Percentiles rank a stretch among this genome's conserved stretches.
These are phyloP conservation scores for Tolypocladium endophyticum DNA, from an alignment of 2,329 filamentous ascomycete genomes.

Conservation along the genomic window DNA sequence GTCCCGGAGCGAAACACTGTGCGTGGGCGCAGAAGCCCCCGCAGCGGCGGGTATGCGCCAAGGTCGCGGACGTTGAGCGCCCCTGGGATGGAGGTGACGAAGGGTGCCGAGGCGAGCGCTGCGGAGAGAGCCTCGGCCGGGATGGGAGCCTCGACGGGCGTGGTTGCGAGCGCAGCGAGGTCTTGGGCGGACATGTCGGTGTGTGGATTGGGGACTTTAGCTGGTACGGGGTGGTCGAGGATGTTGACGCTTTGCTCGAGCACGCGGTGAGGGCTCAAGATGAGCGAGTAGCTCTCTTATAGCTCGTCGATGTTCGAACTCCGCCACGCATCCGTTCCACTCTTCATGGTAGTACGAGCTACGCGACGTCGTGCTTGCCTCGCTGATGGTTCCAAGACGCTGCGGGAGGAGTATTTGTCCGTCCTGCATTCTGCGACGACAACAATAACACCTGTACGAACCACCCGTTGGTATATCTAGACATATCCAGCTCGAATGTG, in stretches of 20 bases:
- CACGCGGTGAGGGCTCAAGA: not conserved
- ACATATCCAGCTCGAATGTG: not conserved
- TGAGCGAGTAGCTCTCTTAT: not conserved
- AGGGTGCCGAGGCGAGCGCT: not conserved
- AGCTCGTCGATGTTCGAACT: not conserved
- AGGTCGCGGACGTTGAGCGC: not conserved
- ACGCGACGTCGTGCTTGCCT: too few relatives aligned
- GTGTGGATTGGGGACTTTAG: not conserved
- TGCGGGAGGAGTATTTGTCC: not conserved
- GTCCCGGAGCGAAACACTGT: not conserved
- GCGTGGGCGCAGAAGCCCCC: not conserved
- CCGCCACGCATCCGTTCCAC: too few relatives aligned
- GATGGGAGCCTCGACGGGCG: not conserved
- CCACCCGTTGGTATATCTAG: not conserved
- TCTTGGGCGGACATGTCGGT: not conserved
- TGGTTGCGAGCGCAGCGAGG: not conserved
- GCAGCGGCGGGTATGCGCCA: not conserved
- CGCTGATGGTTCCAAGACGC: not conserved
- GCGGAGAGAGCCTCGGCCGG: not conserved
- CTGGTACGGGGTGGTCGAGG: not conserved
- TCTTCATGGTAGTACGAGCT: not conserved
- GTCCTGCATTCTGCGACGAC: not conserved
- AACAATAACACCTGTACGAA: not conserved
- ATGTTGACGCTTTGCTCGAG: not conserved
- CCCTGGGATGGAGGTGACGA: not conserved